Percentiles rank a stretch among this genome's conserved stretches.
These are phyloP conservation scores for Lanmaoa pseudosensibilis DNA, from an alignment of 768 basidiomycete species.

Conservation along the genomic window DNA sequence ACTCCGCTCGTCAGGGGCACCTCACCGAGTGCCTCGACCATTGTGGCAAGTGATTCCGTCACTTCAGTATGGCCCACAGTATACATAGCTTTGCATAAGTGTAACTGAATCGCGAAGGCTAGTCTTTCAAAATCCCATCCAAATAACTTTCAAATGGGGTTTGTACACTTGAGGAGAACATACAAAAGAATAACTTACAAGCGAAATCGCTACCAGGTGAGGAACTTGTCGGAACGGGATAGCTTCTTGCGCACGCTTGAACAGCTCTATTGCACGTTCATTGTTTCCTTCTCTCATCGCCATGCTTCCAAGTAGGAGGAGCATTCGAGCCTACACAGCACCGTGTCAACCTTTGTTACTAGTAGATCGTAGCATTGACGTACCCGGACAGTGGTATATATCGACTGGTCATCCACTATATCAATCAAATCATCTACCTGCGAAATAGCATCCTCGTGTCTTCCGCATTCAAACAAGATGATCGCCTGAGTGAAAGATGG, in stretches of 20 bases:
- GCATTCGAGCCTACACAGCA: constrained; percentile 7
- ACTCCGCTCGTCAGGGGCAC: no score
- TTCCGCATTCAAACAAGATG: constrained; percentile 10
- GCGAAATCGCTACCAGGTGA: constrained; percentile 3
- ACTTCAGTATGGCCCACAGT: no score
- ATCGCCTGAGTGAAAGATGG: background rate
- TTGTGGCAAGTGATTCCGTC: no score
- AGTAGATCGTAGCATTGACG: background rate
- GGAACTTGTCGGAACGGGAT: background rate
- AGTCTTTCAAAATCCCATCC: constrained; percentile 17
- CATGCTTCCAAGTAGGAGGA: background rate
- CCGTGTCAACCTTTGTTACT: background rate
- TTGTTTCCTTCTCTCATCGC: background rate
- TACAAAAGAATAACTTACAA: background rate
- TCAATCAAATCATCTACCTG: constrained; percentile 5
- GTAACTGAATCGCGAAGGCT: background rate
- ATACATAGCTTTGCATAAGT: no score
- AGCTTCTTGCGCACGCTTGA: background rate
- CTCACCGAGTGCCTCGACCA: no score
- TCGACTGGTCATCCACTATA: background rate
- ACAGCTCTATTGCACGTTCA: background rate
- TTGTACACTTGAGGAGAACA: background rate
- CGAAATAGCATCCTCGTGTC: constrained; percentile 3
- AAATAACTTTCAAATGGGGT: constrained; percentile 1
- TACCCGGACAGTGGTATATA: constrained; percentile 5